Base-by-base conservation (phyloP, 768 basidiomycete species). In the Coprinellus aureogranulatus region DNA sequence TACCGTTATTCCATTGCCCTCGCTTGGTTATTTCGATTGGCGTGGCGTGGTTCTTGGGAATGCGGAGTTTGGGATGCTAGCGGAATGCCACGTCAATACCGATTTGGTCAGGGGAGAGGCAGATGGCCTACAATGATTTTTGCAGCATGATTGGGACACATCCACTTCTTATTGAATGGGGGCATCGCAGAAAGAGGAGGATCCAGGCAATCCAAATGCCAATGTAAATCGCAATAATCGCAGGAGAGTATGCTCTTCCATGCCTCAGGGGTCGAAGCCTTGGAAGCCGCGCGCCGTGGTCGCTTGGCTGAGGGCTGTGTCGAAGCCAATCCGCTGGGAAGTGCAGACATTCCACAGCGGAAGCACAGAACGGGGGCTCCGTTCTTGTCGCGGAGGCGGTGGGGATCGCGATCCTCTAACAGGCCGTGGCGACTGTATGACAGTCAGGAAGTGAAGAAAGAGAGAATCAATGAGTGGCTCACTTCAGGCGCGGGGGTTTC, bases 141-240 rank as follows among this genome's bases (percentile, higher is more conserved):
- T 62, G 97, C 94, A n/a, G 86, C 87, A 68, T 99, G 97, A 66
- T 96, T 93, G 8, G 97, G 97, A 71, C 97, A 99, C 94, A 96
- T 97, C 95, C 96, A 99, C 70, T 95, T 97, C 78, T 87, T 90
- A 62, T 85, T 85, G 57, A 88, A 85, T 12, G 89, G 81, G 2
- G 97, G 97, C 82, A 98, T 87, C 40, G 81, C 81, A 23, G 88
- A 77, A 58, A 96, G 75, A 8, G 97, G 97, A 16, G 96, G 97
- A 64, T 92, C 89, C 27, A 98, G 78, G 65, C 97, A 99, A 70
- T 98, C 97, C 55, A 98, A 82, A 68, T 99, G 97, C 91, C 96
- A 99, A 69, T 95, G 91, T 45, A 96, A 81, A 59, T 80, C 81
- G 73, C 97, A 99, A 67, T 94, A 92, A 73, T 99, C 97, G 70